Percentiles rank a stretch among this genome's conserved stretches.
These are phyloP conservation scores for Umbelopsis ramanniana DNA, from an alignment of 192 early-diverging fungal genomes.

Conservation along the genomic window DNA sequence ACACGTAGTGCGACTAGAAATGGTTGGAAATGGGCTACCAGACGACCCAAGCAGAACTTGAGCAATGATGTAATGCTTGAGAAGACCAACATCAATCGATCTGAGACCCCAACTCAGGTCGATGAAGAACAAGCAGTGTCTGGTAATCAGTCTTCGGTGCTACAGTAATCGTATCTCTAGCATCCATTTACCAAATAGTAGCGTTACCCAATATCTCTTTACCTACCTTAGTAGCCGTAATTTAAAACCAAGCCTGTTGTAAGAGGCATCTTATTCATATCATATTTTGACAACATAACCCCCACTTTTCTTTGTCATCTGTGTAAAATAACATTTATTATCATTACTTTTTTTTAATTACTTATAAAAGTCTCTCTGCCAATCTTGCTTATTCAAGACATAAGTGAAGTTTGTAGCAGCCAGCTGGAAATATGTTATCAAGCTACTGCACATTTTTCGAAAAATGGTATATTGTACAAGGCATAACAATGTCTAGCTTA, in stretches of 20 bases:
- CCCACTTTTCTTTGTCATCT: background rate
- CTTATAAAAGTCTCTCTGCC: too few species aligned
- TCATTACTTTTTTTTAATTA: too few species aligned
- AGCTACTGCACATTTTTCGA: too few species aligned
- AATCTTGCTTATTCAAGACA: too few species aligned
- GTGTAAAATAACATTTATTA: background rate
- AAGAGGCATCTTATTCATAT: background rate
- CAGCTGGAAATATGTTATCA: too few species aligned
- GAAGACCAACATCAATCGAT: background rate
- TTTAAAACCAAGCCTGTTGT: too few species aligned
- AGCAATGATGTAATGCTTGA: background rate
- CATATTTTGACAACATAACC: background rate
- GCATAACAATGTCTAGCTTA: too few species aligned
- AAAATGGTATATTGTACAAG: too few species aligned
- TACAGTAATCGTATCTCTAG: background rate
- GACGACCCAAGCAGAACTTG: background rate
- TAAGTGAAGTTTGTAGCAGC: too few species aligned
- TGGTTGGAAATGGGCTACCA: conserved; percentile 5
- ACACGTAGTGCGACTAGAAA: conserved; percentile 11
- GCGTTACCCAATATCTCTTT: background rate
- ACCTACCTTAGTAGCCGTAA: too few species aligned
- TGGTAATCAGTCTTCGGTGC: background rate
- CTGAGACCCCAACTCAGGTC: conserved; percentile 1
- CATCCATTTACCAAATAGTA: background rate
- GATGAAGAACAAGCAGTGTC: background rate